Evolutionary conservation across 305 asterid species (phyloP).

Genomic region (Rubia balearica): DNA sequence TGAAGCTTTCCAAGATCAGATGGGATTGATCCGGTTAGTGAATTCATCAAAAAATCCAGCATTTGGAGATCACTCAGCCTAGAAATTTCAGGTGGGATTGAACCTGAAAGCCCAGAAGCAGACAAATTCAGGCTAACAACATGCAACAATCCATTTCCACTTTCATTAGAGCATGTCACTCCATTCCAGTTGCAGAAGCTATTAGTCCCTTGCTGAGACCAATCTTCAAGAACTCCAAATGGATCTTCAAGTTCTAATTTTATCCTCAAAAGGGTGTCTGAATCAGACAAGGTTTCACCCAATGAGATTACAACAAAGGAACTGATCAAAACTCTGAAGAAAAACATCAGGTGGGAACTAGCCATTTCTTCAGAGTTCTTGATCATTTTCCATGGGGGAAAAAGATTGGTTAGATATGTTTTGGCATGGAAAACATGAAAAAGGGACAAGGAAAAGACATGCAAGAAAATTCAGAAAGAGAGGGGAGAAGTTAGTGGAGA

Average conservation of each 20-base stretch:
- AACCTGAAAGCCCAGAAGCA: slow-evolving; percentile 46
- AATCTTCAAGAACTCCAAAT: slow-evolving; percentile 44
- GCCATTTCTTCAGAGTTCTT: slow-evolving; percentile 33
- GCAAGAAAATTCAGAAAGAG: slow-evolving; percentile 3
- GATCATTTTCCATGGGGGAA: slow-evolving; percentile 2
- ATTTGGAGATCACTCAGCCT: slow-evolving; percentile 47
- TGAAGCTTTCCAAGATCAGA: slow-evolving; percentile 46
- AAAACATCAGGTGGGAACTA: slow-evolving; percentile 29
- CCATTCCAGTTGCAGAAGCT: slow-evolving; percentile 67
- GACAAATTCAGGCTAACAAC: slow-evolving; percentile 54
- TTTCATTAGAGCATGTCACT: slow-evolving; percentile 55
- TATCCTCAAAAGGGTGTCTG: slow-evolving; percentile 44
- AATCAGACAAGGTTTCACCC: slow-evolving; percentile 36
- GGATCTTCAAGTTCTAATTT: slow-evolving; percentile 60
- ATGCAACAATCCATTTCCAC: slow-evolving; percentile 15
- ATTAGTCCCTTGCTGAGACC: slow-evolving; percentile 41
- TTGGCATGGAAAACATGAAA: not conserved
- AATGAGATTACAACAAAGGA: slow-evolving; percentile 21
- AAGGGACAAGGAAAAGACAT: slow-evolving; percentile 7
- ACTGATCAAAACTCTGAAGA: slow-evolving; percentile 26
- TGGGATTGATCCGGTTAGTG: slow-evolving; percentile 55
- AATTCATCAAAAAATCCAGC: slow-evolving; percentile 59
- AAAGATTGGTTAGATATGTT: not conserved
- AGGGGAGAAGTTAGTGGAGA: not conserved
- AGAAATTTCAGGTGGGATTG: slow-evolving; percentile 46